Evolutionary conservation across 495 filamentous ascomycete species (phyloP).

Genomic region (Podospora pseudoanserina): DNA sequence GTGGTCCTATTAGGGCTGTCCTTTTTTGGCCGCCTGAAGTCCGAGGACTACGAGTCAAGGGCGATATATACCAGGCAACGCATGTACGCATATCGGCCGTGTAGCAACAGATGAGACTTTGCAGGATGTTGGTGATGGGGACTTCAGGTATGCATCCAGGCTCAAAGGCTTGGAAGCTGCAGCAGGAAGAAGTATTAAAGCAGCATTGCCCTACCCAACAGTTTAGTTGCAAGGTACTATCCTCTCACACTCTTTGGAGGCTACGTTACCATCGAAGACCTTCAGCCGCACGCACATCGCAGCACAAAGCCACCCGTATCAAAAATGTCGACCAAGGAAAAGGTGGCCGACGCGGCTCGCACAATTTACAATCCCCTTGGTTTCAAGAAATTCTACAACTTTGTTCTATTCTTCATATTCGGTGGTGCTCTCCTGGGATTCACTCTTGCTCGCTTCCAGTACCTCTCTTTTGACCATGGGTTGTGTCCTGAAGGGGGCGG

Average conservation of each 20-base stretch:
- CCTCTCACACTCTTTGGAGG: not conserved
- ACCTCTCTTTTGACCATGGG: conserved; percentile 32
- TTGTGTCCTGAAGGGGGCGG: conserved; percentile 21
- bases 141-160: not conserved
- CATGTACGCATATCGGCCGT: not conserved
- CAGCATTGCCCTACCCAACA: not conserved
- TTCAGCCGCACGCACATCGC: not conserved
- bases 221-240: not conserved
- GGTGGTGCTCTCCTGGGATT: conserved; percentile 36
- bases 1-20: not conserved
- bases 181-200: not conserved
- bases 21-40: not conserved
- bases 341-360: not conserved
- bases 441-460: conserved; percentile 34
- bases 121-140: not conserved
- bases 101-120: not conserved
- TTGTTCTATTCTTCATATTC: conserved; percentile 37
- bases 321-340: not conserved
- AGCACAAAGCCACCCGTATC: not conserved
- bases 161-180: not conserved
- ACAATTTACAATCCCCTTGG: conserved; percentile 32
- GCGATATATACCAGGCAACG: not conserved
- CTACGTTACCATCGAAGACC: not conserved
- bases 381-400: conserved; percentile 39
- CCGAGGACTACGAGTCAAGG: not conserved